Evolutionary conservation across 2,329 filamentous ascomycete genomes (phyloP), one percentile per base, ranked within the genome.

Genomic region (Myriangium duriaei): DNA sequence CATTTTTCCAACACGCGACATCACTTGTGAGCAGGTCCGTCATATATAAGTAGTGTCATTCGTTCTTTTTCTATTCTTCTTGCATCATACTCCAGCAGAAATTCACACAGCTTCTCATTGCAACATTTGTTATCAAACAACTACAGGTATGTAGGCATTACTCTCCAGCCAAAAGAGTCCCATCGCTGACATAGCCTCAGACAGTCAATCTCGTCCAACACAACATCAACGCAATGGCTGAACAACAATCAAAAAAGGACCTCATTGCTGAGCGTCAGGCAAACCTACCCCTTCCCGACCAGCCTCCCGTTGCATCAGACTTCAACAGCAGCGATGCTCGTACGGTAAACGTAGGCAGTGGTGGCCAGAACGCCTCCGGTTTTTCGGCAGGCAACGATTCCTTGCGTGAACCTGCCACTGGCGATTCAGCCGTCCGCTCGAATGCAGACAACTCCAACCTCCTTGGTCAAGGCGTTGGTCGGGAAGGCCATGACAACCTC

Each of bases 241-340:
- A 37, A 14, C 11, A 31, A 14, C 30, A 14, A 21, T 37, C 28
- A 61, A 83, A 82, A 59, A 56, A 65, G 46, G 65, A 79, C 39
- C 65, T 79, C 58, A 79, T 87, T 54, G 72, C 77, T 37, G 62
- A 81, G 58, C 69, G 69, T 52, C 69, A 79, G 62, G 62, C 76
- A 57, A 84, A 85, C 61, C 76, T 92, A 19, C 81, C 81, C 36
- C 73, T 87, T 35, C 84, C 83, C 12, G 81, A 88, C 2, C 69
- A 87, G 47, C 83, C 83, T 14, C 81, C 81, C 1, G 64, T 61
- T n/a, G 63, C 74, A n/a, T 81, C 80, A 4, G 82, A 91, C 67
- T 86, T 76, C 70, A 76, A 87, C 56, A 83, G 79, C 0, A 66
- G 71, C 35, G 81, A 88, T 51, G 68, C 68, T 19, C 63, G 72